Percentiles rank a stretch among this genome's conserved stretches.
phyloP scores from a whole-genome alignment of 1,284 basidiomycete genomes.

The Ganoderma boninense region DNA sequence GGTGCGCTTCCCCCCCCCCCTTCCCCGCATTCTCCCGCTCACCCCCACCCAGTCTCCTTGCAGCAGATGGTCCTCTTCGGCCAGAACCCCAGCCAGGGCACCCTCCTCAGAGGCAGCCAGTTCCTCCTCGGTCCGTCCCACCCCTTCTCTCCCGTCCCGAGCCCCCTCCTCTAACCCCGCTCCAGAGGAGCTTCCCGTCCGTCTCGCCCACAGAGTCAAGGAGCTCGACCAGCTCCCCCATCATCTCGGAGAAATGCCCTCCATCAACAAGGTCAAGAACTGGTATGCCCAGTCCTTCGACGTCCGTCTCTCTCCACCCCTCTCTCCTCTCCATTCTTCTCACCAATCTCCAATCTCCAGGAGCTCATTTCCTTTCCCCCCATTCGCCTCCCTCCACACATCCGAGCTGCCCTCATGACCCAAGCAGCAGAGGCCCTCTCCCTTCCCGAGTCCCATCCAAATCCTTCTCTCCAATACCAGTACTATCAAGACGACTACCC shows the following conservation, averaged over 20 bases:
- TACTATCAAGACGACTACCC: conserved; percentile 48
- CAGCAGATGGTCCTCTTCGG: conserved; percentile 93
- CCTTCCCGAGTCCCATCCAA: conserved; percentile 75
- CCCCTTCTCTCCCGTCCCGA: background rate
- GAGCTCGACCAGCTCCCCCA: conserved; percentile 97
- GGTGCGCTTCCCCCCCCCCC: conserved; percentile 60
- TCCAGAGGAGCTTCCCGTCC: conserved; percentile 90
- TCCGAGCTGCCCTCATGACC: conserved; percentile 74
- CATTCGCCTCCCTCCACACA: conserved; percentile 71
- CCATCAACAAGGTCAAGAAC: conserved; percentile 95
- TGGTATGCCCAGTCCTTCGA: conserved; percentile 99
- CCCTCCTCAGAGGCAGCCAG: conserved; percentile 85
- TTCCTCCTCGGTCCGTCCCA: conserved; percentile 73
- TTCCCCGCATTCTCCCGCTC: background rate
- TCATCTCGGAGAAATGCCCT: conserved; percentile 91
- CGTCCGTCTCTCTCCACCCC: conserved; percentile 55
- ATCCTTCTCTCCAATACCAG: conserved; percentile 64
- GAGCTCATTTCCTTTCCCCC: conserved; percentile 89
- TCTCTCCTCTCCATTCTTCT: conserved; percentile 1
- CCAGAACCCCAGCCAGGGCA: conserved; percentile 88
- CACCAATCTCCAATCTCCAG: too few relatives aligned
- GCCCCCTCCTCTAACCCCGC: background rate
- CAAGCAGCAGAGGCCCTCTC: conserved; percentile 50
- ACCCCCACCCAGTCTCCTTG: conserved; percentile 72
- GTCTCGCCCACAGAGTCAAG: conserved; percentile 95